Base-by-base conservation (phyloP, 352 stramenopile species). In the Phytophthora fragariaefolia region DNA sequence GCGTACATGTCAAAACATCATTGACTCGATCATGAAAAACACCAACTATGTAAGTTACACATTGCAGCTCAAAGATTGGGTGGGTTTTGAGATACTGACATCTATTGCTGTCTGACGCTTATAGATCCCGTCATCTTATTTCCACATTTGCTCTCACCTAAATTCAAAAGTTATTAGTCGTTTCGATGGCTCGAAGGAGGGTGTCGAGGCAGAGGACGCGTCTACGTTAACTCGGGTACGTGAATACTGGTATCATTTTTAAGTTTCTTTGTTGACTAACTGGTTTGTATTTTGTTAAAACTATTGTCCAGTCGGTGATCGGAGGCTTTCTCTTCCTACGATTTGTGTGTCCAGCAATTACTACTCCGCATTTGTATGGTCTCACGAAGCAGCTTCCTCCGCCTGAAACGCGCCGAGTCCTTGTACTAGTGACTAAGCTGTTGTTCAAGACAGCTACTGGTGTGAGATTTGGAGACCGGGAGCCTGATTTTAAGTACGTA, bases 341-440 rank as follows among this genome's bases (percentile, higher is more conserved):
- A 6, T 94, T 97, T 49, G 87, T 97, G 32, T 97, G 89, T 42
- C 89, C 89, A 15, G 89, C 89, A 9, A 93, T 97, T 67, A 94
- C 89, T 26, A 96, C 87, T 1, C 89, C 89, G 4, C 89, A 96
- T 57, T 50, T 93, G 46, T 93, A 97, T 48, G 88, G 86, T 13
- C 82, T 97, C 8, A 80, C 79, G 7, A 87, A 94, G 28, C 83
- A 92, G 57, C 73, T 91, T 20, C 85, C 89, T 5, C 71, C 67
- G 13, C 72, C 85, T 0, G 83, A 92, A 53, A 93, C 84, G 0
- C 78, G 89, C n/a, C 83, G 86, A 38, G 80, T 95, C 24, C 79
- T 97, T n/a, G 88, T 97, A 22, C 74, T 96, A 0, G 74, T 97
- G 38, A 96, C 87, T 0, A 97, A 97, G 46, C 50, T 97, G n/a